Evolutionary conservation across 345 rosid genomes (phyloP).

Genomic region (Syzygium grande): DNA sequence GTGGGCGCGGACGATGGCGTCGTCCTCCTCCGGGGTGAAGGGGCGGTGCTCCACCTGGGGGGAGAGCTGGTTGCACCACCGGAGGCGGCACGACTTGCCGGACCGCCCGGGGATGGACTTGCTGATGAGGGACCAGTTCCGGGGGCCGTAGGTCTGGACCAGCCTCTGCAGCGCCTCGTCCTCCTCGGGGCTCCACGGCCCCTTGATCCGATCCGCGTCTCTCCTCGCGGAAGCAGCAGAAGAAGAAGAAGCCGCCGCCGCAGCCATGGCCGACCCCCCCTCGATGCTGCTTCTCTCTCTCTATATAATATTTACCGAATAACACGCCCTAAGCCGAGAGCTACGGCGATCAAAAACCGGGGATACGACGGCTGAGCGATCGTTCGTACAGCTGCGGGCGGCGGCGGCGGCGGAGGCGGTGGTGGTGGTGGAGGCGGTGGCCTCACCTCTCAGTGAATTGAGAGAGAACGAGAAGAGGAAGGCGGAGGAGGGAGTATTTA

Average conservation of each 20-base stretch:
- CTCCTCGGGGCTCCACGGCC: conserved; percentile 85
- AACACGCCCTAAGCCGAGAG: neutral
- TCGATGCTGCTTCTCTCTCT: neutral
- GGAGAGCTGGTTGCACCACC: conserved; percentile 86
- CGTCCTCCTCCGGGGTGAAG: conserved; percentile 55
- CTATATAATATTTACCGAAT: neutral
- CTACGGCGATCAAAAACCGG: neutral
- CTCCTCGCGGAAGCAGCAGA: conserved; percentile 9
- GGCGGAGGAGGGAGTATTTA: neutral
- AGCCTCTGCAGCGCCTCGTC: conserved; percentile 56
- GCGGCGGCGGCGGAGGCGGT: neutral
- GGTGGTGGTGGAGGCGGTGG: conserved; percentile 21
- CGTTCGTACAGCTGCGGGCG: neutral
- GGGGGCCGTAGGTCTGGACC: conserved; percentile 56
- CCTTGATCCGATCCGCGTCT: conserved; percentile 70
- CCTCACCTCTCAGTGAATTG: conserved; percentile 17
- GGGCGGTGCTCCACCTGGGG: conserved; percentile 81
- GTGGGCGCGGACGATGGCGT: conserved; percentile 55
- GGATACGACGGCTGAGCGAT: neutral
- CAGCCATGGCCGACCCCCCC: neutral
- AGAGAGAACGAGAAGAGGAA: neutral
- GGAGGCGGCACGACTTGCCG: conserved; percentile 72
- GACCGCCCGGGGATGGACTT: conserved; percentile 81
- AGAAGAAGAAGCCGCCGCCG: neutral
- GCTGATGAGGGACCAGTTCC: conserved; percentile 78